Evolutionary conservation across 108 stramenopile genomes (phyloP), one percentile per base, ranked within the genome.

Genomic region (Cyclotella sp.): DNA sequence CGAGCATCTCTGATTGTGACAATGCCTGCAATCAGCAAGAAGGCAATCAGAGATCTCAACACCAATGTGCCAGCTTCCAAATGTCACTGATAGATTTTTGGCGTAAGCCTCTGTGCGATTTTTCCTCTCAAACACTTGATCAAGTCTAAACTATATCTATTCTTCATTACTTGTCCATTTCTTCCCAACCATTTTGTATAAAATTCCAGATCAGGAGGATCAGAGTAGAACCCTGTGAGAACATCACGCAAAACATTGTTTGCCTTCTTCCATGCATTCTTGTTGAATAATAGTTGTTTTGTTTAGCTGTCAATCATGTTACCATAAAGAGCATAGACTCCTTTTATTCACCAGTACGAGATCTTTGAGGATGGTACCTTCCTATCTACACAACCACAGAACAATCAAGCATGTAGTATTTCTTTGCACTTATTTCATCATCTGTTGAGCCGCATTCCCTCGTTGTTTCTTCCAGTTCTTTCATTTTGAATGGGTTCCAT

Each of bases 241-340:
- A 84, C 70, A 49, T 84, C 83, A 15, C 64, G 42, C 53, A 84
- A 45, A 0, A 84, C 40, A 43, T 76, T 70, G 68, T 84, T 84
- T 19, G 78, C 83, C 39, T 72, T 79, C 15, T 65, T 70, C 83
- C 83, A 84, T 19, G 78, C 68, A 34, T 15, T 24, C 8, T 62
- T 57, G 46, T 79, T 75, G 47, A 84, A 84, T 6, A 84, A 51
- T n/a, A 66, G 73, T 46, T 76, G 64, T 26, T 71, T 51, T 16
- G 63, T 75, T 62, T 60, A 75, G 21, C 62, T 54, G 39, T 79
- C 73, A 22, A 84, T 49, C 49, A 64, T 69, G 0, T 22, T 22
- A 0, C 77, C 83, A 53, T 28, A 84, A 3, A 63, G 24, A 39
- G 52, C 60, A 55, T 62, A 84, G 3, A 79, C 83, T 4, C 78